Evolutionary conservation across 2,329 filamentous ascomycete species (phyloP).

Genomic region (Tolypocladium amazonense): DNA sequence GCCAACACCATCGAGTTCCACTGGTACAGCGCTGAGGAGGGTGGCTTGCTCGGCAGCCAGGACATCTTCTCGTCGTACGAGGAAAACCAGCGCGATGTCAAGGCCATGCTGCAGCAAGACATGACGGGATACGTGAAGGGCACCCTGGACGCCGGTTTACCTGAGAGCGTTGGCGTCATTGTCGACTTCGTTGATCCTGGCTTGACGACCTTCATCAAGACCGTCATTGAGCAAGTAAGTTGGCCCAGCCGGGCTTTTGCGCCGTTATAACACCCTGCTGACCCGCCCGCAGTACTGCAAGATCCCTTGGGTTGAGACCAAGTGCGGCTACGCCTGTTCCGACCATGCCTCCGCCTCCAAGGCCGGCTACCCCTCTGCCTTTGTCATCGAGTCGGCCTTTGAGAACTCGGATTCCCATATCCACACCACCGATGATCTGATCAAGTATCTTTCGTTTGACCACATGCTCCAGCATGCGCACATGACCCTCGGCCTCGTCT

Average conservation of each 20-base stretch:
- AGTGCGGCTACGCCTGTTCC: slow-evolving; percentile 79
- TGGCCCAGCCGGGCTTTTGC: not conserved
- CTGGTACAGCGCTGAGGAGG: slow-evolving; percentile 90
- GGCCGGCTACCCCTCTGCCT: slow-evolving; percentile 63
- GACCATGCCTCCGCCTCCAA: slow-evolving; percentile 66
- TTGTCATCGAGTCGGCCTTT: slow-evolving; percentile 67
- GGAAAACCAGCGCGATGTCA: slow-evolving; percentile 61
- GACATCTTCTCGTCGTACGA: slow-evolving; percentile 80
- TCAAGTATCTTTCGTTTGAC: slow-evolving; percentile 67
- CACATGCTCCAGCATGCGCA: slow-evolving; percentile 89
- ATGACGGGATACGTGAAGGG: slow-evolving; percentile 88
- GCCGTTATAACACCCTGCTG: not conserved
- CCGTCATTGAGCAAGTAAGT: slow-evolving; percentile 54
- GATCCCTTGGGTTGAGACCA: slow-evolving; percentile 77
- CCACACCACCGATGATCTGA: slow-evolving; percentile 58
- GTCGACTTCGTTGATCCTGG: slow-evolving; percentile 79
- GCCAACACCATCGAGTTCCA: slow-evolving; percentile 91
- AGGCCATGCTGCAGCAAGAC: slow-evolving; percentile 97
- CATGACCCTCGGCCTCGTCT: slow-evolving; percentile 72
- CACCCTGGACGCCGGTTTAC: slow-evolving; percentile 70
- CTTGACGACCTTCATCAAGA: slow-evolving; percentile 84
- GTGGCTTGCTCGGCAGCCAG: slow-evolving; percentile 76
- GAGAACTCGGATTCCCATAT: slow-evolving; percentile 57
- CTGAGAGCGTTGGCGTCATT: slow-evolving; percentile 84
- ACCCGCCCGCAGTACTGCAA: slow-evolving; percentile 58